Evolutionary conservation across 2,329 filamentous ascomycete genomes (phyloP).

Genomic region (Colletotrichum lentis): DNA sequence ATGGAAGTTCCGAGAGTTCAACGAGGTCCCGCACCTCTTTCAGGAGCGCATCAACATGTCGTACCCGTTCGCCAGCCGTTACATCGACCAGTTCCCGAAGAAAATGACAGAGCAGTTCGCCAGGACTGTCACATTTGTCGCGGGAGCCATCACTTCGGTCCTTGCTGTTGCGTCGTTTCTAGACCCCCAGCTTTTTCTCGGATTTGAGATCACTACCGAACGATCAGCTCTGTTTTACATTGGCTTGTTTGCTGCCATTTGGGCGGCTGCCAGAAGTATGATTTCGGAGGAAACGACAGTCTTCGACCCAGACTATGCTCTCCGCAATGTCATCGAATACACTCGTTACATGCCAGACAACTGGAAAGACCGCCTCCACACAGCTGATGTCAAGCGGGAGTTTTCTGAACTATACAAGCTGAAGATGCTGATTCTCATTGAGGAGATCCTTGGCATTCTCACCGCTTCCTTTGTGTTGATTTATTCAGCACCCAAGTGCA

Average conservation of each 20-base stretch:
- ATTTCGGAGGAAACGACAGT: slow-evolving; percentile 88
- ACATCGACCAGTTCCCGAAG: slow-evolving; percentile 96
- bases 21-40: slow-evolving; percentile 93
- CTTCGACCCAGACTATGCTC: slow-evolving; percentile 89
- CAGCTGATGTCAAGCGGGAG: slow-evolving; percentile 89
- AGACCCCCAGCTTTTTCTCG: slow-evolving; percentile 88
- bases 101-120: slow-evolving; percentile 88
- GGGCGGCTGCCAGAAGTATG: slow-evolving; percentile 82
- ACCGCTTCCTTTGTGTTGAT: slow-evolving; percentile 90
- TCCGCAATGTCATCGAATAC: slow-evolving; percentile 88
- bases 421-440: slow-evolving; percentile 88
- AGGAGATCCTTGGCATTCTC: slow-evolving; percentile 91
- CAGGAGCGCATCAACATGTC: slow-evolving; percentile 92
- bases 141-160: slow-evolving; percentile 85
- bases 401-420: slow-evolving; percentile 92
- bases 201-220: slow-evolving; percentile 89
- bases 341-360: slow-evolving; percentile 91
- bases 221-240: slow-evolving; percentile 92
- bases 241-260: slow-evolving; percentile 81
- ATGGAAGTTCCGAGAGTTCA: slow-evolving; percentile 99
- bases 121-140: slow-evolving; percentile 85
- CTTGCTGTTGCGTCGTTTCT: slow-evolving; percentile 84
- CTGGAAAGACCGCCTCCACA: slow-evolving; percentile 91
- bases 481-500: slow-evolving; percentile 85
- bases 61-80: slow-evolving; percentile 88